Evolutionary conservation across 2,329 filamentous ascomycete species (phyloP), one percentile per base, ranked within the genome.

Genomic region (Teratosphaeria epicoccoides): DNA sequence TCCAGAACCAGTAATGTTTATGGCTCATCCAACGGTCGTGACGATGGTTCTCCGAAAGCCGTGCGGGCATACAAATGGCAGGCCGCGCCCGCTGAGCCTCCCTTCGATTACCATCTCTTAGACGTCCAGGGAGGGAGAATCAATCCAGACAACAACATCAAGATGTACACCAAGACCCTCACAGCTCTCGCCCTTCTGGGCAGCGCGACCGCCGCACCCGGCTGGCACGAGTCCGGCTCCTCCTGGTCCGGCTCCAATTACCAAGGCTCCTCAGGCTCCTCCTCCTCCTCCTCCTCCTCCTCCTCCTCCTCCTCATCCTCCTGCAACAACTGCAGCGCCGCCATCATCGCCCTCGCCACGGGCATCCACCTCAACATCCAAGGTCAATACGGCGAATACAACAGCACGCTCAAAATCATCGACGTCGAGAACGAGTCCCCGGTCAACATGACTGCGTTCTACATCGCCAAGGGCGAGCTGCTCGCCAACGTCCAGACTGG

Each of bases 361-460:
- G 59, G 59, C 26, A 61, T 61, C 46, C 59, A 61, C 48, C 50
- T 61, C 29, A 59, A 59, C 44, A 61, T 61, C 50, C 51, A 59
- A 37, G 59, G 50, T 23, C 59, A 59, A 49, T 56, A 52, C 44
- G 49, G 49, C 44, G 58, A 60, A 43, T 60, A 54, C 57, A 61
- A 61, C 46, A 54, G 51, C 48, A 59, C 56, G 1, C 17, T 50
- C 12, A 53, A 51, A 24, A 47, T 58, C 23, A 52, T 54, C 24
- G n/a, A 52, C 29, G 45, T 55, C 45, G 56, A 61, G 49, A n/a
- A 44, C 14, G 43, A 45, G 4, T n/a, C 47, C 22, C 47, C 49
- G 10, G 24, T 46, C 46, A 46, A 56, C 28, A 25, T 26, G 11
- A 52, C 45, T 9, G 50, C 46, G 3, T 56, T 59, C 52, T 50